A percentile compares a stretch with the other conserved stretches of the same genome.
These are phyloP conservation scores for Eucalyptus paniculata DNA, from an alignment of 345 rosid species.

Conservation along the genomic window DNA sequence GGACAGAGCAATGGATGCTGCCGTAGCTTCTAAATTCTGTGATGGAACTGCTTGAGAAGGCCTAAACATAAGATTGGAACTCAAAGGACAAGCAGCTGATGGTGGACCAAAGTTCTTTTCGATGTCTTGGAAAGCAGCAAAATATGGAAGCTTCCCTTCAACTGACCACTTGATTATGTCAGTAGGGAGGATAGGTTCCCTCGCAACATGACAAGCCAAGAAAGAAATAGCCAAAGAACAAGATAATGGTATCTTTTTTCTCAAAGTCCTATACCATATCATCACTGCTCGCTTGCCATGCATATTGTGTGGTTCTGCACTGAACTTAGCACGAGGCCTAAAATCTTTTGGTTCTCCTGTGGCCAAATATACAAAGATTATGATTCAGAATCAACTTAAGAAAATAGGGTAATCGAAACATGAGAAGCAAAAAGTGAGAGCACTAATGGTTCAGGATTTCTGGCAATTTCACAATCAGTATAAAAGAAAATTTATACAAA, in stretches of 20 bases:
- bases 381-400: neutral
- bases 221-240: constrained; percentile 56
- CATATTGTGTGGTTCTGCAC: constrained; percentile 35
- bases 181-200: constrained; percentile 59
- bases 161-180: constrained; percentile 60
- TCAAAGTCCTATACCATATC: constrained; percentile 50
- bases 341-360: constrained; percentile 2
- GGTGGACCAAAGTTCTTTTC: constrained; percentile 33
- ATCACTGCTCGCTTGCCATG: constrained; percentile 48
- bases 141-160: constrained; percentile 67
- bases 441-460: neutral
- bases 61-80: constrained; percentile 48
- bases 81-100: constrained; percentile 50
- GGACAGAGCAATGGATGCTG: constrained; percentile 50
- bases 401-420: neutral
- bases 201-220: constrained; percentile 62
- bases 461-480: neutral
- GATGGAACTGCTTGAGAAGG: constrained; percentile 33
- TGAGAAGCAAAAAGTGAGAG: neutral
- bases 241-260: constrained; percentile 37
- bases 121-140: constrained; percentile 48
- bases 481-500: neutral
- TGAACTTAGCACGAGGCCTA: constrained; percentile 1
- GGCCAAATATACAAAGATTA: neutral
- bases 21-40: constrained; percentile 44